These are phyloP conservation scores for Lodderomyces margitis DNA, from an alignment of 1,139 yeast species.

Conservation along the genomic window DNA sequence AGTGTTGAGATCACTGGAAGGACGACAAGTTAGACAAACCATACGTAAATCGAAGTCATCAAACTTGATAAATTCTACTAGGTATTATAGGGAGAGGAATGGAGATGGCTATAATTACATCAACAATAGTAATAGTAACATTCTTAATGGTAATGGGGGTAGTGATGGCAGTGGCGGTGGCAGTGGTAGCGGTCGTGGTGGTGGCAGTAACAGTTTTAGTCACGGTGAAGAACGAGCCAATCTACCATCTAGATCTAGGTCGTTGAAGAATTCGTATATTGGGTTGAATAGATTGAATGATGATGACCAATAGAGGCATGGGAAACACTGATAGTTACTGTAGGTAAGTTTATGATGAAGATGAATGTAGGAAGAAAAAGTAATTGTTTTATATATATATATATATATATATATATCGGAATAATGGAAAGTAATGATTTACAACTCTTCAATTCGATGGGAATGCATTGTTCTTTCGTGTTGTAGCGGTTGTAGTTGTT, in stretches of 20 bases:
- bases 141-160: neutral
- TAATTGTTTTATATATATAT: neutral
- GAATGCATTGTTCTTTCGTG: too few species aligned
- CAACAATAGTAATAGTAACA: neutral
- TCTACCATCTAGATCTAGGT: conserved; percentile 32
- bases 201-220: neutral
- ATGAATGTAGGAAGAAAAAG: neutral
- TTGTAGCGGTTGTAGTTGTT: too few species aligned
- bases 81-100: conserved; percentile 1
- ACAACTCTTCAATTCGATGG: too few species aligned
- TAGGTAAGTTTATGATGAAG: too few species aligned
- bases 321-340: too few species aligned
- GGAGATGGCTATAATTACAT: neutral
- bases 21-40: neutral
- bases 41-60: conserved; percentile 1
- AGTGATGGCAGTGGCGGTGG: neutral
- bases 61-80: neutral
- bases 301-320: conserved; percentile 14
- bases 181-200: neutral
- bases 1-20: neutral
- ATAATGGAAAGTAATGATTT: too few species aligned
- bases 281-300: conserved; percentile 44
- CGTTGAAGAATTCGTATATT: conserved; percentile 34
- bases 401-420: too few species aligned
- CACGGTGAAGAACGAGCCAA: conserved; percentile 33